Evolutionary conservation across 2,329 filamentous ascomycete genomes (phyloP).

Genomic region (Claviceps capensis): DNA sequence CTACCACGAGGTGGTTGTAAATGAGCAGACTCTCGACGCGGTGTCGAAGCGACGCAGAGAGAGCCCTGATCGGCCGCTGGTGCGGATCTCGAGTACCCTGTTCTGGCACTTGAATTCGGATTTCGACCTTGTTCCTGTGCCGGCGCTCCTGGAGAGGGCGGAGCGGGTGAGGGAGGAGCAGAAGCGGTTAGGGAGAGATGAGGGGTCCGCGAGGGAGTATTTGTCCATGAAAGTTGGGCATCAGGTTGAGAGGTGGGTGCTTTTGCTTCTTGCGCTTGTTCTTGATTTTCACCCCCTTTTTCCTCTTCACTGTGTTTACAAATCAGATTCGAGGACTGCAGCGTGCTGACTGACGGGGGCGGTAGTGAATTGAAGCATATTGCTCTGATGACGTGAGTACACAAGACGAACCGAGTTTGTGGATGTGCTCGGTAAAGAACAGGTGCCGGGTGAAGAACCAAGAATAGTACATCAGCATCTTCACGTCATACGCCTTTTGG

Average conservation of each 20-base stretch:
- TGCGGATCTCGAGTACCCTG: conserved; percentile 46
- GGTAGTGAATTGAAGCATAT: conserved; percentile 38
- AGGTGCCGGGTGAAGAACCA: too few species aligned
- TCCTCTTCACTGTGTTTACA: too few species aligned
- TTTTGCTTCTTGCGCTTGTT: neutral
- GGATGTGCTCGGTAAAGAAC: too few species aligned
- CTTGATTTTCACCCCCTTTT: neutral
- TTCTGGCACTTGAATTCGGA: conserved; percentile 49
- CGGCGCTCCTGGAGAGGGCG: conserved; percentile 31
- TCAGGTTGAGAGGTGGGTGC: conserved; percentile 40
- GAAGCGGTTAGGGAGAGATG: conserved; percentile 35
- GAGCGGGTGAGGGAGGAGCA: conserved; percentile 30
- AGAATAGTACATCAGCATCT: too few species aligned
- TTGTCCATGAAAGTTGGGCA: conserved; percentile 42
- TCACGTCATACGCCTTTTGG: too few species aligned
- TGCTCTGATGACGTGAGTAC: conserved; percentile 31
- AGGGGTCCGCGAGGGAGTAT: conserved; percentile 37
- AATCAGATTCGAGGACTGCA: neutral
- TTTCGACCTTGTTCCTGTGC: conserved; percentile 38
- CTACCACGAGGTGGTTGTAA: conserved; percentile 48
- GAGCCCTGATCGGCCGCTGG: conserved; percentile 33
- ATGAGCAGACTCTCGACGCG: conserved; percentile 33
- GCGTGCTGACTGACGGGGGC: neutral
- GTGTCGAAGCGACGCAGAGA: conserved; percentile 28
- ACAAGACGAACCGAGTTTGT: neutral